A percentile compares a stretch with the other conserved stretches of the same genome.
Evolutionary conservation across 2,329 filamentous ascomycete genomes (phyloP).

Genomic region (Colletotrichum lupini): DNA sequence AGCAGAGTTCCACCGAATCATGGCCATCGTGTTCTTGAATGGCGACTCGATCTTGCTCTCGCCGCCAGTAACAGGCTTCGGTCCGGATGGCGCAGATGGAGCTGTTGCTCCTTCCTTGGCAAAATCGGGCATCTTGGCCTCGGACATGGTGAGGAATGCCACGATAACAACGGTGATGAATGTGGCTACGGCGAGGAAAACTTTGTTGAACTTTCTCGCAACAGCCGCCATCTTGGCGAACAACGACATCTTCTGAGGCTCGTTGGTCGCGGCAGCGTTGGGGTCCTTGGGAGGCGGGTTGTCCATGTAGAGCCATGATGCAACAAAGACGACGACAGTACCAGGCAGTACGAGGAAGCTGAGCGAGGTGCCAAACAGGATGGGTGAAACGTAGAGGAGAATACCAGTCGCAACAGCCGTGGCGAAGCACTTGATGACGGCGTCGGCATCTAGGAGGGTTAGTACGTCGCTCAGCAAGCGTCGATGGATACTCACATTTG

Average conservation of each 20-base stretch:
- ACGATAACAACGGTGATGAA: conserved; percentile 38
- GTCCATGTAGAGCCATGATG: conserved; percentile 46
- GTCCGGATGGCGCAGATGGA: not conserved
- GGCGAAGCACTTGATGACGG: conserved; percentile 47
- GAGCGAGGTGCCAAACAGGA: conserved; percentile 44
- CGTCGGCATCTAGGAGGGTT: conserved; percentile 44
- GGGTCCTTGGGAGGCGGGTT: conserved; percentile 40
- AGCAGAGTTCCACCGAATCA: conserved; percentile 43
- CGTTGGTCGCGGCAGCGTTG: conserved; percentile 22
- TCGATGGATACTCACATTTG: conserved; percentile 41
- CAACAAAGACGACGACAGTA: conserved; percentile 44
- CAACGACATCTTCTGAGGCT: conserved; percentile 28
- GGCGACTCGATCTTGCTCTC: conserved; percentile 38
- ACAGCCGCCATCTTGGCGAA: conserved; percentile 31
- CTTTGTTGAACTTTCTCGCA: conserved; percentile 34
- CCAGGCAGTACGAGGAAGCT: conserved; percentile 43
- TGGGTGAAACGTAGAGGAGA: conserved; percentile 44
- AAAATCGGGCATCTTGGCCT: conserved; percentile 35
- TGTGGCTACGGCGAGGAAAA: conserved; percentile 28
- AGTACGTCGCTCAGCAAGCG: not conserved
- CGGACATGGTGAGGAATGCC: conserved; percentile 36
- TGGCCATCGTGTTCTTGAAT: conserved; percentile 43
- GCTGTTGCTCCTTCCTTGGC: conserved; percentile 21
- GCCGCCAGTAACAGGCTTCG: conserved; percentile 24
- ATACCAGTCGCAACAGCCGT: conserved; percentile 46